These are phyloP conservation scores for Clonostachys byssicola DNA, from an alignment of 2,329 filamentous ascomycete species.

Conservation along the genomic window DNA sequence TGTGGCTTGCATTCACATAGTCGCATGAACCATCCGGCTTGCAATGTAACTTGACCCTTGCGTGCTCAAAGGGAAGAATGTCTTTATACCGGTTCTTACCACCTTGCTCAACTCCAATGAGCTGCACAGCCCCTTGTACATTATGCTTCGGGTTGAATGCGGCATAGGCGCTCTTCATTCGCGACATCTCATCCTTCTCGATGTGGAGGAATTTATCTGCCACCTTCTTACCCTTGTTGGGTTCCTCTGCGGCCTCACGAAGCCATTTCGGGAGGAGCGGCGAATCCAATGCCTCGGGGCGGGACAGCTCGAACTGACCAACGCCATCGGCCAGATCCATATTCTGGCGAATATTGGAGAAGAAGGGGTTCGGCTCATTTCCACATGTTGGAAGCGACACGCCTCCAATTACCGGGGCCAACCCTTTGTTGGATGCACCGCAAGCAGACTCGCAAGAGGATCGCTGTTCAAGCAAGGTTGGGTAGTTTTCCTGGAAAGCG, in stretches of 20 bases:
- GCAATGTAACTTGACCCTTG: slow-evolving; percentile 74
- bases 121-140: slow-evolving; percentile 48
- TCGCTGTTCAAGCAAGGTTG: slow-evolving; percentile 53
- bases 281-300: slow-evolving; percentile 39
- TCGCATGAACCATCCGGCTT: slow-evolving; percentile 70
- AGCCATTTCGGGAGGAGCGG: slow-evolving; percentile 73
- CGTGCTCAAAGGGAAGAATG: slow-evolving; percentile 93
- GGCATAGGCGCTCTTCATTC: slow-evolving; percentile 79
- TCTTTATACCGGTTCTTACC: slow-evolving; percentile 97
- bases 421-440: slow-evolving; percentile 29
- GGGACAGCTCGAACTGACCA: slow-evolving; percentile 65
- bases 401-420: slow-evolving; percentile 78
- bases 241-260: slow-evolving; percentile 57
- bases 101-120: slow-evolving; percentile 92
- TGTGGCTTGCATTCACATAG: slow-evolving; percentile 91
- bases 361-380: slow-evolving; percentile 80
- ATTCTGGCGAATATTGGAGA: slow-evolving; percentile 93
- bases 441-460: slow-evolving; percentile 32
- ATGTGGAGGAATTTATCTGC: slow-evolving; percentile 81
- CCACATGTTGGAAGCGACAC: slow-evolving; percentile 72
- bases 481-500: slow-evolving; percentile 64
- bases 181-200: slow-evolving; percentile 78
- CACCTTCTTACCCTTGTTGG: slow-evolving; percentile 74
- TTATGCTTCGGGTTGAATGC: slow-evolving; percentile 36
- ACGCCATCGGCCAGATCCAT: slow-evolving; percentile 93